Evolutionary conservation across 2,329 filamentous ascomycete species (phyloP).

Genomic region (Parastagonospora avenae): DNA sequence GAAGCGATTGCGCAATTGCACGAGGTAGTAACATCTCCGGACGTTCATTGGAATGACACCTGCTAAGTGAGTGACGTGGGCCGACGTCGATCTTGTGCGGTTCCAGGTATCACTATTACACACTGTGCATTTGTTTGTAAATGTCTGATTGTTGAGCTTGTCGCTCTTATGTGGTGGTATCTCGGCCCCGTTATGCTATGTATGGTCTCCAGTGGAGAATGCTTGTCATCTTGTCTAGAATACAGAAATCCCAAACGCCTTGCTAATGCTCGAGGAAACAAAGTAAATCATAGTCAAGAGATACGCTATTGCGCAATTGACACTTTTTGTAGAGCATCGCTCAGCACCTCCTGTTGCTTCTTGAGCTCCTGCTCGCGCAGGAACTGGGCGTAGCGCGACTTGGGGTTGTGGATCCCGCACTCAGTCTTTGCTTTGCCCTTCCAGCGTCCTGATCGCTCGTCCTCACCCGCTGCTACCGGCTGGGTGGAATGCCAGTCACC

Average conservation of each 20-base stretch:
- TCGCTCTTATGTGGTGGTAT: conserved; percentile 22
- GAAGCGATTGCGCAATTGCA: conserved; percentile 47
- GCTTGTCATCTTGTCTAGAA: conserved; percentile 13
- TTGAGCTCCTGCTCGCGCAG: conserved; percentile 74
- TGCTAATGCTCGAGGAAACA: conserved; percentile 42
- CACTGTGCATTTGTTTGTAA: conserved; percentile 6
- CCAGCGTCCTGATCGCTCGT: conserved; percentile 95
- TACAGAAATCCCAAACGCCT: conserved; percentile 42
- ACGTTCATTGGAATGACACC: conserved; percentile 4
- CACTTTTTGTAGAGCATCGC: conserved; percentile 38
- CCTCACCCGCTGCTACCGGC: conserved; percentile 87
- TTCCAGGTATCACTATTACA: background rate
- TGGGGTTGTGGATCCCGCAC: conserved; percentile 98
- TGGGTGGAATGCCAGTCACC: conserved; percentile 98
- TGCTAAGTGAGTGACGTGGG: conserved; percentile 12
- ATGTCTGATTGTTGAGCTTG: conserved; percentile 12
- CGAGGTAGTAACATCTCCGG: conserved; percentile 29
- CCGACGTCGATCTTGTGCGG: conserved; percentile 1
- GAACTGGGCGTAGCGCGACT: conserved; percentile 89
- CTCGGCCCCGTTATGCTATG: conserved; percentile 27
- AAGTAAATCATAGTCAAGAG: conserved; percentile 24
- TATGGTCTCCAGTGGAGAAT: conserved; percentile 9
- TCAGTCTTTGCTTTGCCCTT: conserved; percentile 96
- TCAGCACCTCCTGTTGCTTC: conserved; percentile 47
- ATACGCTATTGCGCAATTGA: conserved; percentile 23